Evolutionary conservation across 768 basidiomycete species (phyloP).

Genomic region (Arthromyces matolae): DNA sequence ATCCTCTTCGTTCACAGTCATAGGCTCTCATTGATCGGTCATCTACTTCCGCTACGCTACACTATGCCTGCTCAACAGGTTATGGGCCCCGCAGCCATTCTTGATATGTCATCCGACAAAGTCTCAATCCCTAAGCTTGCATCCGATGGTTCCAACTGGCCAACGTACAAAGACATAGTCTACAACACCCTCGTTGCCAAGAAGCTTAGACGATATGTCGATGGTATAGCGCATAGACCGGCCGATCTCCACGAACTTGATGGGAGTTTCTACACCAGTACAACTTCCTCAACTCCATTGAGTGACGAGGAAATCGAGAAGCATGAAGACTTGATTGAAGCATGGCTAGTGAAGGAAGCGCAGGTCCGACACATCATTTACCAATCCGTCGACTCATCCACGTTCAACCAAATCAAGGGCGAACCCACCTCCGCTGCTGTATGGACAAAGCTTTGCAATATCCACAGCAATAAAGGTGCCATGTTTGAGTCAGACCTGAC

Average conservation of each 20-base stretch:
- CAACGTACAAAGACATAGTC: conserved; percentile 21
- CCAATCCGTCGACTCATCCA: background rate
- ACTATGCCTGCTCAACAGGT: conserved; percentile 5
- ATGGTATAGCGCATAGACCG: conserved; percentile 21
- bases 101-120: background rate
- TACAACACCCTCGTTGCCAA: conserved; percentile 15
- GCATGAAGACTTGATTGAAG: conserved; percentile 16
- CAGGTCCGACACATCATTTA: conserved; percentile 1
- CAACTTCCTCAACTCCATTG: conserved; percentile 1
- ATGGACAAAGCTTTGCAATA: background rate
- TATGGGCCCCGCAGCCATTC: conserved; percentile 5
- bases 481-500: background rate
- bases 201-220: conserved; percentile 1
- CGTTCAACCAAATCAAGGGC: conserved; percentile 1
- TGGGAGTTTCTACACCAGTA: conserved; percentile 12
- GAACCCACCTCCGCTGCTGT: background rate
- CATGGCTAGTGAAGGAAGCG: background rate
- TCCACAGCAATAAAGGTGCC: background rate
- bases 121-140: conserved; percentile 10
- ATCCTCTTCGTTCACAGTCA: too few species aligned
- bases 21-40: too few species aligned
- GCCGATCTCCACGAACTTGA: conserved; percentile 5
- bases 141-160: conserved; percentile 29
- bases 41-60: too few species aligned
- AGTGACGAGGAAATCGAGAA: conserved; percentile 19